phyloP scores from a whole-genome alignment of 352 stramenopile species.

The Pythium periplocum region DNA sequence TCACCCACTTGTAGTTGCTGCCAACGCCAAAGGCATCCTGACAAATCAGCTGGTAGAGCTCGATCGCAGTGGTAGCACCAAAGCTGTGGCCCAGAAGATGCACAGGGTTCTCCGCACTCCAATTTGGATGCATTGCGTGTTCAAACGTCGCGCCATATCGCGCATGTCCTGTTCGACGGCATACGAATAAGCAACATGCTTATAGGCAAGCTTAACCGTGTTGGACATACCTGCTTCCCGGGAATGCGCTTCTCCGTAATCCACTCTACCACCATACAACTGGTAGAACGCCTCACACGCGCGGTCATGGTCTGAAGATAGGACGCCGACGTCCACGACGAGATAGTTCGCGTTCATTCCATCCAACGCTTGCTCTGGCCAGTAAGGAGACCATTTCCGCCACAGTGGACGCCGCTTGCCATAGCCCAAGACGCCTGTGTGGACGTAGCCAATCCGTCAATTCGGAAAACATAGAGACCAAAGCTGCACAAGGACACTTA shows the following conservation, averaged over 20 bases:
- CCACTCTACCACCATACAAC: conserved; percentile 43
- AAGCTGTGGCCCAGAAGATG: conserved; percentile 64
- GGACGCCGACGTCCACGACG: conserved; percentile 47
- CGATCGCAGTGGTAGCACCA: conserved; percentile 54
- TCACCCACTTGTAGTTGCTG: conserved; percentile 45
- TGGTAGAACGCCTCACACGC: conserved; percentile 67
- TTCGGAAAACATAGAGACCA: background rate
- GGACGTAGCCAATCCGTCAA: background rate
- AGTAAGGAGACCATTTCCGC: conserved; percentile 43
- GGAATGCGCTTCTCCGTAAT: conserved; percentile 55
- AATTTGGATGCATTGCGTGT: conserved; percentile 25
- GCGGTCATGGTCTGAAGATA: conserved; percentile 67
- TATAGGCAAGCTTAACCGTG: background rate
- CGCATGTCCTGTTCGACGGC: conserved; percentile 19
- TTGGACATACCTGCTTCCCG: conserved; percentile 4
- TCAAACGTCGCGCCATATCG: conserved; percentile 41
- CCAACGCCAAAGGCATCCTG: conserved; percentile 51
- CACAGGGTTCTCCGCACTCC: conserved; percentile 44
- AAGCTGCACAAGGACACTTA: conserved; percentile 3
- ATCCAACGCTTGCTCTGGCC: conserved; percentile 43
- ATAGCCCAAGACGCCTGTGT: conserved; percentile 51
- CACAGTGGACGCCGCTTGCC: conserved; percentile 38
- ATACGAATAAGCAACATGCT: background rate
- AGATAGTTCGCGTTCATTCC: conserved; percentile 48
- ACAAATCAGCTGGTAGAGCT: conserved; percentile 67